Evolutionary conservation across 2,329 filamentous ascomycete genomes (phyloP), one percentile per base, ranked within the genome.

Genomic region (Alternaria tenuissima): DNA sequence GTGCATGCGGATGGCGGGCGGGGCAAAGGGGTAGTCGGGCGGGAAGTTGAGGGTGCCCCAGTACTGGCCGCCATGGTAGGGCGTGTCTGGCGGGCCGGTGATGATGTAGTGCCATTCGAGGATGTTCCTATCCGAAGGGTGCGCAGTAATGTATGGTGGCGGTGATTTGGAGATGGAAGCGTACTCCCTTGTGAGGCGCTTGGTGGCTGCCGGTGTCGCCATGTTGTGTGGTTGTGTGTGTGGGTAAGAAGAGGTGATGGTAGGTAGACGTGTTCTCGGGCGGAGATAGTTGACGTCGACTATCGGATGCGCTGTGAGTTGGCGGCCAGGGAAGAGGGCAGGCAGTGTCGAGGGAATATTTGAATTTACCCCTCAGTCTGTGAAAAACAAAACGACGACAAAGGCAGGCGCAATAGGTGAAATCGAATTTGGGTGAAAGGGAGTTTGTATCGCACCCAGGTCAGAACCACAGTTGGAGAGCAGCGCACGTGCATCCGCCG

Each of bases 1-100:
- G 84, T 98, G 95, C 95, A 99, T 99, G 76, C 94, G 93, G 79
- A 99, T 99, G 2, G 95, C 93, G 5, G 95, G 95, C 32, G 95
- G 95, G 12, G 94, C 94, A 80, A 97, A 99, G 26, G 95, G 95
- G 78, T 99, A 99, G 83, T 97, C 94, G 8, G 94, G 88, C 16
- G 95, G 95, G 79, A 99, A 99, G 67, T 96, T 89, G 52, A 99
- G 85, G 2, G 94, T 97, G 48, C 95, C 95, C 95, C 95, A 99
- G 83, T 98, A 99, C 79, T 99, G 95, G 46, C 95, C 95, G 75
- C 90, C 89, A 72, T 96, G 88, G 78, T 99, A 99, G 2, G 95
- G 94, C 0, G 95, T 99, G 61, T 94, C 88, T 62, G 96, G 93
- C 34, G 95, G 94, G 2, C 95, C 95, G 38, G 94, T 97, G 68